Base-by-base conservation (phyloP, 1,284 basidiomycete species). In the Bjerkandera adusta region DNA sequence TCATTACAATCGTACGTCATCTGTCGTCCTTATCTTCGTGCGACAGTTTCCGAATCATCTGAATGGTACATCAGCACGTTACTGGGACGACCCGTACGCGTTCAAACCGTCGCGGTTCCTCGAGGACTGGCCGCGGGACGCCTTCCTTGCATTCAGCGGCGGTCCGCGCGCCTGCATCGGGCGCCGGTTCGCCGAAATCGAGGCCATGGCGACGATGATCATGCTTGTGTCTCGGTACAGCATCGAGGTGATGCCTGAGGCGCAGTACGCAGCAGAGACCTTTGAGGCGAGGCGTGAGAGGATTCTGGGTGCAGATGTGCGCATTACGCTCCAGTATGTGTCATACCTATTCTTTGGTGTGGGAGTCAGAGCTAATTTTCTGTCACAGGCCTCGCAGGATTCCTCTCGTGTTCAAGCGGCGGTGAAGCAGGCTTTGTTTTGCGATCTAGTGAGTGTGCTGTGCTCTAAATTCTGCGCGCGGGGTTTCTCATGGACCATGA, bases 201-300 rank as follows among this genome's bases (percentile, higher is more conserved):
- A 68, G 45, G 60, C 57, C 22, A 49, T 48, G n/a, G 50, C 41
- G 11, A 33, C 45, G 15, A 16, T 52, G 13, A 41, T 33, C 11
- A 40, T 52, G 47, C 33, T 49, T n/a, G 30, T 20, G 13, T 24
- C 26, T 44, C 36, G 45, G 25, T 61, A 55, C 44, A 39, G 33
- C 33, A 51, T 59, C 32, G 56, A 52, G 22, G 51, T 63, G n/a
- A 75, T 73, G 52, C 72, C 76, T 20, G 76, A 79, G 47, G 69
- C 73, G 4, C 62, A 76, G 52, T 78, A 75, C 55, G 63, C 65
- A 5, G 49, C 57, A 7, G 76, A 78, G 57, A 70, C 71, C 0
- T 72, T 75, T 36, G 71, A 72, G 51, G 58, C 74, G 55, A 64
- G 66, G 47, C 74, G 67, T 48, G 66, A 58, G 26, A 62, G 76